Conservation (phyloP, 768 basidiomycete genomes). For the Nidularia sp. region DNA sequence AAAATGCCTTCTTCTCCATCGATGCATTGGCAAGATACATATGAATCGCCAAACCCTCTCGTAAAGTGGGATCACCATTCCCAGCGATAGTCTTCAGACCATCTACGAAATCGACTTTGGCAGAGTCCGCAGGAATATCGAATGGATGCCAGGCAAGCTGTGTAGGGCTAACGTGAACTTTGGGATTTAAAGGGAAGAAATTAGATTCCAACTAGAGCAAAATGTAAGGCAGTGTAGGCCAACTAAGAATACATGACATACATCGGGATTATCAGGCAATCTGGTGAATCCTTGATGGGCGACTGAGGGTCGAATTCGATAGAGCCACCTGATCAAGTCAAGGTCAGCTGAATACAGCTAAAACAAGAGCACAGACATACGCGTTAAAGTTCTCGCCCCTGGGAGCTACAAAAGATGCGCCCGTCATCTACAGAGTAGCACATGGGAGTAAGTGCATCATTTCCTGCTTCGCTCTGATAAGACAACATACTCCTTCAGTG, state of each 20-base stretch:
- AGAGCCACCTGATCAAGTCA: conserved; percentile 44
- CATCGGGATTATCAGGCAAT: conserved; percentile 55
- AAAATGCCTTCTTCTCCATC: conserved; percentile 60
- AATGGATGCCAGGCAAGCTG: conserved; percentile 68
- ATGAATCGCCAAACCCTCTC: conserved; percentile 63
- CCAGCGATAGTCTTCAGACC: conserved; percentile 63
- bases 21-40: conserved; percentile 56
- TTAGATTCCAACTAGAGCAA: conserved; percentile 50
- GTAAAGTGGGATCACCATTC: conserved; percentile 57
- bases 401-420: conserved; percentile 57
- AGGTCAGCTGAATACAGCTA: background rate
- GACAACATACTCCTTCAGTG: conserved; percentile 44
- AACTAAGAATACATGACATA: conserved; percentile 19
- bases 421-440: conserved; percentile 44
- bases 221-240: background rate
- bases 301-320: conserved; percentile 66
- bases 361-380: conserved; percentile 24
- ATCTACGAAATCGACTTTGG: conserved; percentile 49
- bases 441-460: background rate
- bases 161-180: conserved; percentile 57
- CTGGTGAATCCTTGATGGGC: conserved; percentile 59
- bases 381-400: conserved; percentile 47
- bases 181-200: conserved; percentile 57
- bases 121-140: conserved; percentile 38
- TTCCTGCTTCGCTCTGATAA: background rate